These are phyloP conservation scores for Oryza glaberrima DNA, from an alignment of 176 grass and related monocot genomes.

Conservation along the genomic window DNA sequence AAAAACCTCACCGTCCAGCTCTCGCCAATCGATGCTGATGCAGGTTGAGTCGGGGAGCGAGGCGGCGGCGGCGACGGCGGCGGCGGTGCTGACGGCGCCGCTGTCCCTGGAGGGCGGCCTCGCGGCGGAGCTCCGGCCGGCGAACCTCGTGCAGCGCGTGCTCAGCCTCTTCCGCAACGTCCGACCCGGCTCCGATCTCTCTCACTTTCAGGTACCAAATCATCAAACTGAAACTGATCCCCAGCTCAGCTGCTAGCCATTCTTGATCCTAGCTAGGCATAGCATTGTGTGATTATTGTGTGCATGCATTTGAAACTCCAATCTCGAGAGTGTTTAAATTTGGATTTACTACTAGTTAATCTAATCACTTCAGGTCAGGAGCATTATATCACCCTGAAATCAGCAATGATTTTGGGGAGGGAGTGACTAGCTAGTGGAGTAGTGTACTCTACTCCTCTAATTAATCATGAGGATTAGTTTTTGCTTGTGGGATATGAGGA, in stretches of 20 bases:
- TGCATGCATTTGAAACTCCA: constrained; percentile 5
- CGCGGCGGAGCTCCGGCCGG: constrained; percentile 63
- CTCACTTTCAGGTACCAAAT: constrained; percentile 66
- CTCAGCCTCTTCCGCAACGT: constrained; percentile 87
- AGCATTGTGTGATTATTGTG: background rate
- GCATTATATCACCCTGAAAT: background rate
- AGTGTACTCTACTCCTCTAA: background rate
- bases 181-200: constrained; percentile 80
- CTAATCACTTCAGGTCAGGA: background rate
- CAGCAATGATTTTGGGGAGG: constrained; percentile 8
- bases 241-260: background rate
- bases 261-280: background rate
- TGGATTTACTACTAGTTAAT: background rate
- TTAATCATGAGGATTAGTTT: background rate
- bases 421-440: background rate
- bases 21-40: background rate
- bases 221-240: background rate
- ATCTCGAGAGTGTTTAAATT: constrained; percentile 4
- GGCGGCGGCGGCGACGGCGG: background rate
- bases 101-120: constrained; percentile 77
- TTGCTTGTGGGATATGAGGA: background rate
- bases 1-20: background rate
- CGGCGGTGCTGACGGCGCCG: constrained; percentile 65
- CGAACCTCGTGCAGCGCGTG: constrained; percentile 62
- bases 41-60: constrained; percentile 48